Evolutionary conservation across 176 grass and related monocot genomes (phyloP).

Genomic region (Musa schizocarpa): DNA sequence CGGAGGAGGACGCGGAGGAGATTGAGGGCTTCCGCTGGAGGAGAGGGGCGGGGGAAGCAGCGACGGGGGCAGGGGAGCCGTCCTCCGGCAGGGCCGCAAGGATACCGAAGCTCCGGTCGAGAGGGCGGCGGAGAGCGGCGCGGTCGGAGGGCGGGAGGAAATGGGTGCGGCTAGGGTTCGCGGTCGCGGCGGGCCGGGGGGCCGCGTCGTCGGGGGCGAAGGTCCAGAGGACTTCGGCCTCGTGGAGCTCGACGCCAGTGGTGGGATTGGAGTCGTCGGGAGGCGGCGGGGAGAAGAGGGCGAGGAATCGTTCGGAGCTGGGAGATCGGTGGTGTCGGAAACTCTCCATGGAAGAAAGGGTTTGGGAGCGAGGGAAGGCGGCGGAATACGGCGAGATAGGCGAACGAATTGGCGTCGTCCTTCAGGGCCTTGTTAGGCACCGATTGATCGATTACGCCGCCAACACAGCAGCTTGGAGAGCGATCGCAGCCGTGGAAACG

Average conservation of each 20-base stretch:
- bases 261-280: background rate
- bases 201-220: background rate
- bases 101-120: conserved; percentile 6
- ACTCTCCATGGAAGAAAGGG: background rate
- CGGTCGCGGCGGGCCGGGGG: background rate
- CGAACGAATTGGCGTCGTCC: background rate
- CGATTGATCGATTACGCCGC: background rate
- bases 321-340: background rate
- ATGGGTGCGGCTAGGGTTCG: background rate
- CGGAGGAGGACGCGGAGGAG: background rate
- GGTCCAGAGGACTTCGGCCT: conserved; percentile 12
- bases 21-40: conserved; percentile 12
- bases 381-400: background rate
- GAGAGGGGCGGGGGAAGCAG: background rate
- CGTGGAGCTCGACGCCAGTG: conserved; percentile 18
- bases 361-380: background rate
- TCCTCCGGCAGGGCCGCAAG: conserved; percentile 18
- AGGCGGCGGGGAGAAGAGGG: background rate
- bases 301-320: conserved; percentile 15
- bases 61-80: background rate
- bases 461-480: background rate
- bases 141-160: background rate
- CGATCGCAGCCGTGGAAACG: too few relatives aligned
- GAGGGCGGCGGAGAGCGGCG: conserved; percentile 6
- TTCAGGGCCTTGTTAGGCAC: background rate